phyloP scores from a whole-genome alignment of 75 land plant genomes.

The Pinus albicaulis region DNA sequence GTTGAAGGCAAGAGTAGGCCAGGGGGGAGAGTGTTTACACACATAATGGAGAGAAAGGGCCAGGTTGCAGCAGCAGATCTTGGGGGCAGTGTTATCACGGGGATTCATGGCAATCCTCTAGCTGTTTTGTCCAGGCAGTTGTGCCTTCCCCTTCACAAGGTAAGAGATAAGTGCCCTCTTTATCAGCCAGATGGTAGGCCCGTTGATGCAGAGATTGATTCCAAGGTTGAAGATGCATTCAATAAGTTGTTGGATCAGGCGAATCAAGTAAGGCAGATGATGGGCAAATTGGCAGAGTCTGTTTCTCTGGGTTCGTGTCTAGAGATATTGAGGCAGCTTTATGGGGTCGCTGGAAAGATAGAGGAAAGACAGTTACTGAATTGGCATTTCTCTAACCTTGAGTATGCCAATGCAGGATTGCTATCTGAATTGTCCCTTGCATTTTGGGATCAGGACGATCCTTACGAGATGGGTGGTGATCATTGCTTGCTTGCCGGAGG shows the following conservation, averaged over 20 bases:
- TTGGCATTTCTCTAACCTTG: constrained; percentile 95
- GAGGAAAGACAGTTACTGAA: constrained; percentile 77
- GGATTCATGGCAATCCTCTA: constrained; percentile 91
- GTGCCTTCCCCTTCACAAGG: constrained; percentile 79
- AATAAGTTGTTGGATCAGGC: constrained; percentile 82
- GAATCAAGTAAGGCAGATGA: constrained; percentile 51
- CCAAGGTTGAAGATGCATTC: constrained; percentile 65
- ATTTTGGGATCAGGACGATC: constrained; percentile 96
- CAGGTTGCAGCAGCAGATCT: constrained; percentile 70
- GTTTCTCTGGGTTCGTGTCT: constrained; percentile 74
- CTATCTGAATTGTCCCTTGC: constrained; percentile 78
- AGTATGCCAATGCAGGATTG: constrained; percentile 87
- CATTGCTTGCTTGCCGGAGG: constrained; percentile 94
- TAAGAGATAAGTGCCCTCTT: constrained; percentile 85
- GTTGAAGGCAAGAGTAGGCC: constrained; percentile 84
- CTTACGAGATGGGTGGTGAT: constrained; percentile 95
- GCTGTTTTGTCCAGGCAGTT: constrained; percentile 91
- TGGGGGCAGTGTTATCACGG: constrained; percentile 95
- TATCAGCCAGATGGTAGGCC: constrained; percentile 68
- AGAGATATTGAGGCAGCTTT: constrained; percentile 55
- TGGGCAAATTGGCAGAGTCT: constrained; percentile 46
- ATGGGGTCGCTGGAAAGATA: constrained; percentile 44
- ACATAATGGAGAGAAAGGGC: constrained; percentile 53
- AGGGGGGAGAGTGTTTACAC: constrained; percentile 88
- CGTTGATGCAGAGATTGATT: constrained; percentile 57